phyloP scores from a whole-genome alignment of 257 asterid species.

The Leptodermis oblonga region DNA sequence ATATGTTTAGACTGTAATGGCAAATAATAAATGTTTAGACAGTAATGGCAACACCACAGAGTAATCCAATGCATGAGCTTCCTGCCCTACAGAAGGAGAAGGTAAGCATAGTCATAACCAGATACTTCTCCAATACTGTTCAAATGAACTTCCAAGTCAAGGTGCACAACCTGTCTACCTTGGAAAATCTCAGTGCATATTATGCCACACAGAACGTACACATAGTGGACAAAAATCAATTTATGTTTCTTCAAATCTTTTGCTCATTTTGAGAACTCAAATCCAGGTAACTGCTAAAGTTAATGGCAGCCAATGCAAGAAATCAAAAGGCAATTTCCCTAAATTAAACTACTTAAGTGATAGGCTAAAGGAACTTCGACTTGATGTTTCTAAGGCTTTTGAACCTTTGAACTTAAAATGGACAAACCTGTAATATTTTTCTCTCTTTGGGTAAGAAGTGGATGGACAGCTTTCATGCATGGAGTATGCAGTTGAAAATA shows the following conservation, averaged over 20 bases:
- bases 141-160: background rate
- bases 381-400: background rate
- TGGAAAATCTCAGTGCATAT: background rate
- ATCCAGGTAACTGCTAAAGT: background rate
- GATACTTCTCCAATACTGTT: background rate
- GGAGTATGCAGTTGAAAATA: background rate
- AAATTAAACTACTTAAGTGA: background rate
- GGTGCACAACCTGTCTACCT: background rate
- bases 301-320: background rate
- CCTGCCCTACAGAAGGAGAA: slow-evolving; percentile 6
- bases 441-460: background rate
- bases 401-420: background rate
- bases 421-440: background rate
- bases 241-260: background rate
- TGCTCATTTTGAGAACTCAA: background rate
- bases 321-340: background rate
- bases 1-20: background rate
- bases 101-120: background rate
- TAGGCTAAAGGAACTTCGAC: background rate
- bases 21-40: background rate
- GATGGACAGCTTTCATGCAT: background rate
- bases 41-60: background rate
- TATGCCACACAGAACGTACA: background rate
- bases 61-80: slow-evolving; percentile 6
- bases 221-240: background rate